Base-by-base conservation (phyloP, 192 early-diverging fungal genomes). In the Coemansia biformis region DNA sequence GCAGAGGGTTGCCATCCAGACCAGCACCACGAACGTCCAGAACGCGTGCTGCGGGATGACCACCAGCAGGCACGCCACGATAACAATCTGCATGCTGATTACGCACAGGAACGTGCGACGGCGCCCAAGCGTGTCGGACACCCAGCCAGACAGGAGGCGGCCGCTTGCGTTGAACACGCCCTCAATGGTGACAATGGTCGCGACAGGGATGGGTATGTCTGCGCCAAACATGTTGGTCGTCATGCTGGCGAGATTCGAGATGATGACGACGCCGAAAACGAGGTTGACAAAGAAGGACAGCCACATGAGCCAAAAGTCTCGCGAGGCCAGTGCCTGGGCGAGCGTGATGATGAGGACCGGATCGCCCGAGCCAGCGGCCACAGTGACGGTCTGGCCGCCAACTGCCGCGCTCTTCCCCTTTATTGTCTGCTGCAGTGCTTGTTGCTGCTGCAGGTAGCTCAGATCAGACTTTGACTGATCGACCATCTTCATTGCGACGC, bases 41-140 rank as follows among this genome's bases (percentile, higher is more conserved):
- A 82, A 86, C 42, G 58, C 58, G 17, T 48, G 65, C 42, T 61
- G 41, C 35, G 77, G 70, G 46, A 89, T 79, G 16, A 80, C 50
- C 24, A 54, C 51, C 8, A 83, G 75, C 3, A 89, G 59, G 14
- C 79, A 51, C 10, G 79, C 77, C 4, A 86, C 75, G 31, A 85
- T 80, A 22, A 66, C 29, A 2, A 82, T 78, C 43, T 89, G 87
- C 12, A 73, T 57, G 13, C 54, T 44, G 38, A 83, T 68, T 44
- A 83, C 76, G 26, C 81, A 58, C 48, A 87, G 52, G 63, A 86
- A 86, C 10, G 85, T 72, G 57, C 74, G 65, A 48, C 86, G 84
- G 59, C 87, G 84, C 17, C 78, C 79, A 15, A 70, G 41, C 43
- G 61, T 71, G 53, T 83, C 83, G 4, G 83, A 85, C 2, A 76